phyloP scores from a whole-genome alignment of 2,329 filamentous ascomycete species.

The Scolecobasidium constrictum region DNA sequence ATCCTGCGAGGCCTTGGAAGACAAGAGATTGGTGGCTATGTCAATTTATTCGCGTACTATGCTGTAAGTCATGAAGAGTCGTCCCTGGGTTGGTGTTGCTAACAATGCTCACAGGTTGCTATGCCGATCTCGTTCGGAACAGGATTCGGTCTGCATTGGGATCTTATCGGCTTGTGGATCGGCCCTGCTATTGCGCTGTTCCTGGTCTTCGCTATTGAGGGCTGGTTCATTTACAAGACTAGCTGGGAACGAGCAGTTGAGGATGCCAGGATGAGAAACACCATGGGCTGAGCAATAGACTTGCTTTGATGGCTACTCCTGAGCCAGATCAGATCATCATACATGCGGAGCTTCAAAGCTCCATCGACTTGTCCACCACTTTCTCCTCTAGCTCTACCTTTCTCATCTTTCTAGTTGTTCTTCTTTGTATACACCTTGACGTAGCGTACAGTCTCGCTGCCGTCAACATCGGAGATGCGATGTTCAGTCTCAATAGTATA shows the following conservation, averaged over 20 bases:
- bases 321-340: no score
- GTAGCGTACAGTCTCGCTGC: no score
- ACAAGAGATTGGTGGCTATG: slow-evolving; percentile 82
- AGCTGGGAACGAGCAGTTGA: slow-evolving; percentile 50
- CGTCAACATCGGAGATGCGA: no score
- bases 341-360: no score
- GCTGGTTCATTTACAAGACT: slow-evolving; percentile 41
- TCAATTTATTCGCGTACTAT: slow-evolving; percentile 82
- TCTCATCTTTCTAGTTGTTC: no score
- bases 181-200: slow-evolving; percentile 46
- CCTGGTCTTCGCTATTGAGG: slow-evolving; percentile 9
- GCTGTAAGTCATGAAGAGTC: slow-evolving; percentile 28
- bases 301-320: no score
- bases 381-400: no score
- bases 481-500: no score
- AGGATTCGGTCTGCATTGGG: slow-evolving; percentile 68
- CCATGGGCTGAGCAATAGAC: slow-evolving; percentile 6
- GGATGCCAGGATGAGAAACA: slow-evolving; percentile 47
- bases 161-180: slow-evolving; percentile 69
- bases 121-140: slow-evolving; percentile 73
- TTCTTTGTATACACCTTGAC: no score
- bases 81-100: neutral
- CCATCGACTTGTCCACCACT: no score
- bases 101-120: slow-evolving; percentile 41
- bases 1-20: slow-evolving; percentile 77